These are phyloP conservation scores for Acer yangbiense DNA, from an alignment of 345 rosid species.

Conservation along the genomic window DNA sequence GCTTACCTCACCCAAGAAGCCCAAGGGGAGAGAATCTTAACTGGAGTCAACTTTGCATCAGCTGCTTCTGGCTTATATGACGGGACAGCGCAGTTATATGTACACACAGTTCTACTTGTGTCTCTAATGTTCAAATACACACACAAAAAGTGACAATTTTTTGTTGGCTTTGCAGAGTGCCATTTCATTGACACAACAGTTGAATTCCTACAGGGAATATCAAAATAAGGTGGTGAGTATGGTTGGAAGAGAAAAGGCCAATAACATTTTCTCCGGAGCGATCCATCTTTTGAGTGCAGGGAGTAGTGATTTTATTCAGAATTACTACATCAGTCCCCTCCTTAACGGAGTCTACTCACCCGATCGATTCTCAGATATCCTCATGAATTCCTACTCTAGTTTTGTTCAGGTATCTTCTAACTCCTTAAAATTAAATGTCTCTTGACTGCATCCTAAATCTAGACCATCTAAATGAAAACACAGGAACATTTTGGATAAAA, in stretches of 20 bases:
- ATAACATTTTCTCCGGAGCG: constrained; percentile 50
- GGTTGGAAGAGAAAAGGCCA: constrained; percentile 59
- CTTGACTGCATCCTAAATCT: too few species aligned
- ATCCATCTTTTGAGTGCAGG: constrained; percentile 89
- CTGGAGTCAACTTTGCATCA: constrained; percentile 87
- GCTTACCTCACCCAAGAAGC: constrained; percentile 81
- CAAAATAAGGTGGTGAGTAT: constrained; percentile 54
- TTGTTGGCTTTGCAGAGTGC: constrained; percentile 50
- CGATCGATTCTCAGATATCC: constrained; percentile 63
- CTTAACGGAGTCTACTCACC: constrained; percentile 53
- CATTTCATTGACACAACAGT: constrained; percentile 68
- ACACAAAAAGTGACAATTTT: not conserved
- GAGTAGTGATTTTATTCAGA: constrained; percentile 88
- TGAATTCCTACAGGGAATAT: constrained; percentile 72
- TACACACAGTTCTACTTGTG: constrained; percentile 19
- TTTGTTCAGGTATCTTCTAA: constrained; percentile 70
- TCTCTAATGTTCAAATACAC: not conserved
- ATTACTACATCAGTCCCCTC: constrained; percentile 76
- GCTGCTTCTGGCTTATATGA: constrained; percentile 82
- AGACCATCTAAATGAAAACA: not conserved
- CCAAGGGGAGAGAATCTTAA: constrained; percentile 49
- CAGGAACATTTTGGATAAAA: not conserved
- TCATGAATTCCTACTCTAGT: constrained; percentile 62
- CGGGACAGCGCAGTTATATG: constrained; percentile 69
- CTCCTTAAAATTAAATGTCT: not conserved